Conservation (phyloP, 176 grass and related monocot species). For the Hordeum marinum region DNA sequence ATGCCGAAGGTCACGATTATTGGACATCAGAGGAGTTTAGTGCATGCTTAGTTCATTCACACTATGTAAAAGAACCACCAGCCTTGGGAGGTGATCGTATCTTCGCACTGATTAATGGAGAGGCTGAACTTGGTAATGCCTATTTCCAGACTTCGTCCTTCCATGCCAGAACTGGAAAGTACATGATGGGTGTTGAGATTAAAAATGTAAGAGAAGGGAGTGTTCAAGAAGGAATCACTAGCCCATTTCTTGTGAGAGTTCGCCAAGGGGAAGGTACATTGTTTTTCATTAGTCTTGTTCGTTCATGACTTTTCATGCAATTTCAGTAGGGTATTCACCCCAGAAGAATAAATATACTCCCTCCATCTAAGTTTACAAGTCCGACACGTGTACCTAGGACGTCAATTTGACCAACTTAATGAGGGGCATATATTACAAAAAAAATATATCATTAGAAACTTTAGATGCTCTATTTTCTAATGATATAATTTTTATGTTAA, state of each 20-base stretch:
- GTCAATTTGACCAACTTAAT: no score
- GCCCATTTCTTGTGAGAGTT: neutral
- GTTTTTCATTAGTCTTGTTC: neutral
- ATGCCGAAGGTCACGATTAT: neutral
- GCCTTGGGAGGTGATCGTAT: neutral
- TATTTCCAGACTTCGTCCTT: neutral
- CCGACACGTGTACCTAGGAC: no score
- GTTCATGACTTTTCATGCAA: neutral
- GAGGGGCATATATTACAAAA: no score
- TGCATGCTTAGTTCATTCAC: neutral
- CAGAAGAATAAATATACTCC: no score
- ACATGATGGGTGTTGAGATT: neutral
- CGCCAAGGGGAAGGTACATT: neutral
- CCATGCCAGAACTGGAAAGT: neutral
- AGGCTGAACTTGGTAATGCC: neutral
- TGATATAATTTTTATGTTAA: no score
- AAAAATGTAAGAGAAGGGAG: neutral
- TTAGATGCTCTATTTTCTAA: no score
- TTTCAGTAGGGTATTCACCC: neutral
- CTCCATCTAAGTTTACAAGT: no score
- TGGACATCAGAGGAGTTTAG: neutral
- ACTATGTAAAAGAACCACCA: neutral
- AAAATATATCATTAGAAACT: no score
- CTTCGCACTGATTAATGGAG: neutral
- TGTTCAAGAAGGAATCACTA: neutral